Base-by-base conservation (phyloP, 768 basidiomycete genomes). In the Kwoniella newhampshirensis region DNA sequence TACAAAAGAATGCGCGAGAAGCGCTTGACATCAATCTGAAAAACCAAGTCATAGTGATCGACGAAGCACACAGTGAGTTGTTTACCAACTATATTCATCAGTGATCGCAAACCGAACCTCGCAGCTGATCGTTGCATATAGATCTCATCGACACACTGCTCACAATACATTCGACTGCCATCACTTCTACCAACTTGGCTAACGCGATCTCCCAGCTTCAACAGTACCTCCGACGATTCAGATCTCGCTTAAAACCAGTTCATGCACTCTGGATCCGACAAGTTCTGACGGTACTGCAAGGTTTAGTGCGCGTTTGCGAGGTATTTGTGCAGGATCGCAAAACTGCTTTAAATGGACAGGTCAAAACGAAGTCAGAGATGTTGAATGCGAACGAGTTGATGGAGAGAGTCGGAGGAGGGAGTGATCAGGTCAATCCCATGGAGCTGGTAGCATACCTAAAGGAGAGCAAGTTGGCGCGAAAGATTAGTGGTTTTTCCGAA, bases 31-130 rank as follows among this genome's bases (percentile, higher is more conserved):
- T 99, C 56, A 83, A 89, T 68, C 78, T 96, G 42, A 87, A 82
- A 11, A 83, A 86, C 67, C 91, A 96, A 66, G 80, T 97, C 17
- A 83, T 99, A 27, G 81, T 98, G 21, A 85, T 99, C 51, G 94
- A 99, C 69, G 94, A 99, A 79, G 94, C 94, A 0, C 94, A 99
- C 76, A 97, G 91, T 92, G 66, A 55, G 89, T 79, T 36, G n/a
- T n/a, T n/a, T n/a, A n/a, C n/a, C n/a, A n/a, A n/a, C n/a, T n/a
- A n/a, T 13, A 7, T 45, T 11, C 12, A 25, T n/a, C 12, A 32
- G 28, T n/a, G n/a, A n/a, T n/a, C n/a, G n/a, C n/a, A n/a, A n/a
- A n/a, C n/a, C n/a, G n/a, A 37, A 23, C 30, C 30, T 28, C n/a
- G 32, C 30, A 51, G 44, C 48, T 30, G 4, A n/a, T 28, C 37